Conservation (phyloP, 148 eudicot species). For the Nepenthes gracilis region DNA sequence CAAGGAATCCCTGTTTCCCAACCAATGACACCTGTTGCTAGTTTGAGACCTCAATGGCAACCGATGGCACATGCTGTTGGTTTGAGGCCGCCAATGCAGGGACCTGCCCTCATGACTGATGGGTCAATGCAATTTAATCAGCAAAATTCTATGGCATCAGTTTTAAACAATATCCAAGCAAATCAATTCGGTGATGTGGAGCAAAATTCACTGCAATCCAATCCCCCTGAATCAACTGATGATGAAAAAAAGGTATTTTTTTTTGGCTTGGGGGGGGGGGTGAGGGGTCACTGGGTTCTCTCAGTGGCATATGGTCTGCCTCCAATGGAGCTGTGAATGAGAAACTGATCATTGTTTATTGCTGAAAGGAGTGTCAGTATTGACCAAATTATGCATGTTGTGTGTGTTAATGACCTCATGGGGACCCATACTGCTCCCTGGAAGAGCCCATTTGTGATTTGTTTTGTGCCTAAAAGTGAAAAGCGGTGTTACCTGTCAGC, state of each 20-base stretch:
- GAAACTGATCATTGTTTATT: too few relatives aligned
- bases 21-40: conserved; percentile 29
- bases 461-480: too few relatives aligned
- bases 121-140: conserved; percentile 41
- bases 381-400: too few relatives aligned
- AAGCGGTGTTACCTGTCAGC: too few relatives aligned
- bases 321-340: too few relatives aligned
- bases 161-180: conserved; percentile 33
- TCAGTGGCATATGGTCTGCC: too few relatives aligned
- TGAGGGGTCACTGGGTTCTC: too few relatives aligned
- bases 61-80: conserved; percentile 34
- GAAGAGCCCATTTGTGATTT: too few relatives aligned
- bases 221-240: conserved; percentile 31
- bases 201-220: conserved; percentile 25
- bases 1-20: conserved; percentile 50
- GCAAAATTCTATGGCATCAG: conserved; percentile 27
- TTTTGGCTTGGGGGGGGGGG: neutral
- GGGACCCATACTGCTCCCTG: too few relatives aligned
- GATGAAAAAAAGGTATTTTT: conserved; percentile 45
- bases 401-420: too few relatives aligned
- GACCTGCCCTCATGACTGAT: conserved; percentile 27
- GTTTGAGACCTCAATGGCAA: conserved; percentile 51
- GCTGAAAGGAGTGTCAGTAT: too few relatives aligned
- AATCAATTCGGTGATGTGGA: conserved; percentile 39
- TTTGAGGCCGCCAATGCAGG: conserved; percentile 47